Evolutionary conservation across 2,329 filamentous ascomycete genomes (phyloP), one percentile per base, ranked within the genome.

Genomic region (Penicillium sp.): DNA sequence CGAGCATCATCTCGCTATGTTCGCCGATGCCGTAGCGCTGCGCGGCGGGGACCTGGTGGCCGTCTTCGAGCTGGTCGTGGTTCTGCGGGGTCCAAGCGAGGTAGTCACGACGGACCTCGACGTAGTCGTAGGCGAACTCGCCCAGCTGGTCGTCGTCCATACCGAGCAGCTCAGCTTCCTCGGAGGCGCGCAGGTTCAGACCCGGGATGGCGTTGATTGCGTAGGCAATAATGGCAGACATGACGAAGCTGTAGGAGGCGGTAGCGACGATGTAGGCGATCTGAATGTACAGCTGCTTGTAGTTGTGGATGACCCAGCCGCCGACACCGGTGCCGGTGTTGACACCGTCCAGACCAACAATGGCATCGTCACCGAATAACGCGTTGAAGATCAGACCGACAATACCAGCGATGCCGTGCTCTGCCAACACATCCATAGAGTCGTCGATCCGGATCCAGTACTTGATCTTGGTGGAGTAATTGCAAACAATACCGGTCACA

Each of bases 401-500:
- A 62, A 94, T 90, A 63, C 91, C 91, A 47, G 91, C 90, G 61
- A 95, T 78, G 68, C 85, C 90, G 83, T 96, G 91, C 76, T 94
- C 90, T 64, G 91, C 91, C 76, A 96, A 94, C 68, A 96, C 87
- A 78, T 96, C 91, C 75, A 96, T 89, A 6, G 89, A 88, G 71
- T 96, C 91, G 66, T 96, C 91, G 54, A 95, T 86, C 60, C 86
- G 86, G 69, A 95, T 81, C 84, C 84, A 87, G 77, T 85, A 87
- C 76, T 87, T 87, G 74, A 87, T 83, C 82, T 96, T 95, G 70
- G 91, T 96, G 58, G 86, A 84, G 77, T 93, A 91, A 77, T 96
- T 96, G 82, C 86, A 89, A 57, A 86, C 81, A 51, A 89, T 77
- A 54, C 83, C 89, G 49, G 85, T 85, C 40, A 80, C 77, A 55